Evolutionary conservation across 2,329 filamentous ascomycete genomes (phyloP).

Genomic region (Chrysoporthe deuterocubensis): DNA sequence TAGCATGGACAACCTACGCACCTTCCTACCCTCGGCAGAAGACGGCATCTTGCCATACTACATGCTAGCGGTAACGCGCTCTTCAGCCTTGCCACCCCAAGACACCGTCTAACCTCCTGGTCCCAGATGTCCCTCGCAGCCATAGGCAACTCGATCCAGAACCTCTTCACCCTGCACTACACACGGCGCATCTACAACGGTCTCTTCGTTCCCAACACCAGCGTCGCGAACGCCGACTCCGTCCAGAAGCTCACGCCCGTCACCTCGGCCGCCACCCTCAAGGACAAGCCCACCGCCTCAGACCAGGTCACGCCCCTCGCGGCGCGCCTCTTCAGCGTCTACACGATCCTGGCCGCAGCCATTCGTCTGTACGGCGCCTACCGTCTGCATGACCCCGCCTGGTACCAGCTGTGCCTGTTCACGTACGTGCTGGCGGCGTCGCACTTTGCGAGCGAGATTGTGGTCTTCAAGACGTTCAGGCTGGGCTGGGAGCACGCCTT

Average conservation of each 20-base stretch:
- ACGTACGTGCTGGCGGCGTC: slow-evolving; percentile 78
- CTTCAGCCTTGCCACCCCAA: slow-evolving; percentile 15
- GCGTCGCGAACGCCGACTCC: slow-evolving; percentile 45
- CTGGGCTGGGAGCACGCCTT: slow-evolving; percentile 62
- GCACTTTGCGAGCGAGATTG: slow-evolving; percentile 82
- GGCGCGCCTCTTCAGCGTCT: slow-evolving; percentile 82
- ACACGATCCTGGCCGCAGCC: slow-evolving; percentile 79
- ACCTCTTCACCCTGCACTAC: slow-evolving; percentile 78
- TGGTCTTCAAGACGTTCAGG: slow-evolving; percentile 75
- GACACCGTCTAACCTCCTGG: not conserved
- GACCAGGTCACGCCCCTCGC: slow-evolving; percentile 75
- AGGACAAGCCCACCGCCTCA: slow-evolving; percentile 48
- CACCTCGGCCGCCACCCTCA: slow-evolving; percentile 46
- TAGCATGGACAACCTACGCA: slow-evolving; percentile 50
- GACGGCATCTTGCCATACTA: slow-evolving; percentile 64
- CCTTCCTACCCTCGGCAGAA: slow-evolving; percentile 50
- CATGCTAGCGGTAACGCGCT: slow-evolving; percentile 55
- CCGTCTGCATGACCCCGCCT: slow-evolving; percentile 70
- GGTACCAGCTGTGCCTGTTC: slow-evolving; percentile 82
- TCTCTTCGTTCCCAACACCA: slow-evolving; percentile 57
- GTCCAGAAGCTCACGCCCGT: slow-evolving; percentile 57
- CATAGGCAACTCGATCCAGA: slow-evolving; percentile 82
- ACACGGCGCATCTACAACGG: slow-evolving; percentile 86
- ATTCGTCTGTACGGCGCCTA: slow-evolving; percentile 85
- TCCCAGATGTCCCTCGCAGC: slow-evolving; percentile 79